Evolutionary conservation across 2,329 filamentous ascomycete genomes (phyloP).

Genomic region (Hypoxylon sp.): DNA sequence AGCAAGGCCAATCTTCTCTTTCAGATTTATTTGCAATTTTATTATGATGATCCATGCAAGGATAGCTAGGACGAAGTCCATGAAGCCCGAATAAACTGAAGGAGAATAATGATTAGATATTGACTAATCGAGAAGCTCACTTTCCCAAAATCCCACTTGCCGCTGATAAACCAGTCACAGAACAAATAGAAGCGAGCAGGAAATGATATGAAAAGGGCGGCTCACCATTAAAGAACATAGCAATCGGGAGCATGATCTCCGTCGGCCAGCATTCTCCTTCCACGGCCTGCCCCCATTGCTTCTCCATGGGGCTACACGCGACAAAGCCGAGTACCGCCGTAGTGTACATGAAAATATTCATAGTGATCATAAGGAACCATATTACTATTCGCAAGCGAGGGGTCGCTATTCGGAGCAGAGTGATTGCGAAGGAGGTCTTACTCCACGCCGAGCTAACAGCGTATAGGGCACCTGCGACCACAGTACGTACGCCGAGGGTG

Average conservation of each 20-base stretch:
- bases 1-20: conserved; percentile 25
- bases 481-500: conserved; percentile 1
- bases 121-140: too few species aligned
- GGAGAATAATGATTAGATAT: conserved; percentile 1
- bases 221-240: conserved; percentile 11
- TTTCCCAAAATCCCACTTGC: too few species aligned
- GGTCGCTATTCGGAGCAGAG: conserved; percentile 22
- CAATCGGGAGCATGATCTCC: conserved; percentile 2
- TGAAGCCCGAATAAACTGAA: conserved; percentile 25
- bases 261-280: conserved; percentile 18
- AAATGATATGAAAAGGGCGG: neutral
- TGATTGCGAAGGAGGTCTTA: conserved; percentile 26
- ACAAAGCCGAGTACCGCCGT: neutral
- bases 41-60: conserved; percentile 20
- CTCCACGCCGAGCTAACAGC: conserved; percentile 21
- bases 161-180: too few species aligned
- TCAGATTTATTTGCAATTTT: conserved; percentile 17
- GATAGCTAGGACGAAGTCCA: conserved; percentile 15
- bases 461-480: conserved; percentile 1
- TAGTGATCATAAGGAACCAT: conserved; percentile 15
- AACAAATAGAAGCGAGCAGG: neutral
- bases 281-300: neutral
- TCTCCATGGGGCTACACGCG: conserved; percentile 1
- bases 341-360: conserved; percentile 17
- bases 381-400: conserved; percentile 1